Evolutionary conservation across 148 eudicot genomes (phyloP), one percentile per base, ranked within the genome.

Genomic region (Simmondsia chinensis): DNA sequence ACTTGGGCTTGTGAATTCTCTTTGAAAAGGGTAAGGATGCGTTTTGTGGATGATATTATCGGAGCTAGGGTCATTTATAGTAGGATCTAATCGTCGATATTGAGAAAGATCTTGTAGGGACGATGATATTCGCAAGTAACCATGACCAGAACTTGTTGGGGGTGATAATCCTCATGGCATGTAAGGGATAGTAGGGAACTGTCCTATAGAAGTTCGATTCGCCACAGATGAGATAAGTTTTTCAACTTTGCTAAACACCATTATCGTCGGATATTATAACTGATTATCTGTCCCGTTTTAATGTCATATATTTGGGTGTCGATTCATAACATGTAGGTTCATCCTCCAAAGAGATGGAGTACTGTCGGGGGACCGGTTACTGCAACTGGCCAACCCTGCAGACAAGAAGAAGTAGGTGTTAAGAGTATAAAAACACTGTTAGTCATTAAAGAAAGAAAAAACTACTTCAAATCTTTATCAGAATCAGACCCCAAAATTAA

Each of bases 51-150:
- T 30, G 40, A 43, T 47, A 40, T 68, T 65, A 36, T 27, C 72
- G 60, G 59, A 43, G 46, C 24, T 63, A 37, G 52, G 38, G 52
- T 74, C 71, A 34, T 74, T 69, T 11, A 30, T 69, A 59, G 75
- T 96, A 14, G 59, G 60, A 65, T 82, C 83, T 44, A 73, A 61
- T 9, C 36, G 83, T 43, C 66, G 69, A 64, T 79, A 93, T 52
- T 65, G 63, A 43, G 94, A 79, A 32, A 93, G 59, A 71, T 93
- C 99, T 77, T 93, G 99, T 17, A 86, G 80, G 43, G 99, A 93
- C 28, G 94, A 66, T 20, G 96, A 93, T 5, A 57, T 53, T 31
- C 96, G 72, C 61, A 82, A 33, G 59, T 48, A 70, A 43, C 54
- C 71, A 52, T 57, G 63, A 43, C 45, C 66, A 47, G 70, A 64